These are phyloP conservation scores for Chloranthus sessilifolius DNA, from an alignment of 164 flowering plant genomes.

Conservation along the genomic window DNA sequence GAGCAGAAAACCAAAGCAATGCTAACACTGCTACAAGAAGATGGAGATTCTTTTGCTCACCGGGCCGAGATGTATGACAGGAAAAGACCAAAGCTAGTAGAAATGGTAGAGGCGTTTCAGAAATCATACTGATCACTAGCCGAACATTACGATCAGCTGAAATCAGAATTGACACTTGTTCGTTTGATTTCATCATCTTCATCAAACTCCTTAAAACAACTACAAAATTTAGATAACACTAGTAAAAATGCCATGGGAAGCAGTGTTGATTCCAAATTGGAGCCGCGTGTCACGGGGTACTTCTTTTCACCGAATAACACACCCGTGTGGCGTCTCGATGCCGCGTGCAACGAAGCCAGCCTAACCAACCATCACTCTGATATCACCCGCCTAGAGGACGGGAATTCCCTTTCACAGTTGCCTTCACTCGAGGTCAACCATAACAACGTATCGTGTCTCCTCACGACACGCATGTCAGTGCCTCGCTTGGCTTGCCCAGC, in stretches of 20 bases:
- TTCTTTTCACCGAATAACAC: no score
- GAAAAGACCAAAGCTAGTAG: conserved; percentile 16
- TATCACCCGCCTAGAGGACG: no score
- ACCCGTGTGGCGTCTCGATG: no score
- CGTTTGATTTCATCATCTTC: conserved; percentile 16
- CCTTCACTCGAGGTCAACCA: no score
- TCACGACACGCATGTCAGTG: no score
- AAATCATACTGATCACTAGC: conserved; percentile 28
- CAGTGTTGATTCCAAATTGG: conserved; percentile 9
- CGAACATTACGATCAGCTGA: conserved; percentile 23
- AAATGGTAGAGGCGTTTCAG: conserved; percentile 32
- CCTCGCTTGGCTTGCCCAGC: no score
- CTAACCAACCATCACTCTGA: no score
- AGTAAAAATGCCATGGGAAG: neutral
- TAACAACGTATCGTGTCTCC: no score
- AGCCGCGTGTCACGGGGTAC: no score
- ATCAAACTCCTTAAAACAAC: conserved; percentile 14
- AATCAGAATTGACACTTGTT: conserved; percentile 3
- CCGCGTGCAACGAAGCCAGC: no score
- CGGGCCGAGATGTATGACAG: conserved; percentile 25
- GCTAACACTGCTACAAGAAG: conserved; percentile 27
- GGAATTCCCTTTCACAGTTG: no score
- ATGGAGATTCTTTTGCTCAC: conserved; percentile 27
- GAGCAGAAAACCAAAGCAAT: conserved; percentile 26
- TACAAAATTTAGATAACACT: neutral